A percentile compares a stretch with the other conserved stretches of the same genome.
Evolutionary conservation across 2,329 filamentous ascomycete genomes (phyloP).

Genomic region (Stachybotrys echinatus): DNA sequence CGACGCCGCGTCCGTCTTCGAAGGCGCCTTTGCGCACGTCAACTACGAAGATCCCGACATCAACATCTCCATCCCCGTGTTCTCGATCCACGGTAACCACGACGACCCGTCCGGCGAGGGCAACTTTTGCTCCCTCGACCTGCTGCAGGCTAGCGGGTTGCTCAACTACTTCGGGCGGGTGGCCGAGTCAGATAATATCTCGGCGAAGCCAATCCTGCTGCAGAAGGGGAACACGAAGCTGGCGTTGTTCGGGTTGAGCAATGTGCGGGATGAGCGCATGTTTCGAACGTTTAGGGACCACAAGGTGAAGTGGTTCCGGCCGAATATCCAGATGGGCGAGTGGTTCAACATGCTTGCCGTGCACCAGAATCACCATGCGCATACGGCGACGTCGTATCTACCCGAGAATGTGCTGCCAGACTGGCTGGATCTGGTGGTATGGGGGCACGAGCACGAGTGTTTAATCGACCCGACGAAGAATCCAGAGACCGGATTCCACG

Average conservation of each 20-base stretch:
- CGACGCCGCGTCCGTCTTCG: slow-evolving; percentile 87
- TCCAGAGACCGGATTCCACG: slow-evolving; percentile 82
- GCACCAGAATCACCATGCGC: slow-evolving; percentile 92
- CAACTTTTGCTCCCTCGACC: slow-evolving; percentile 82
- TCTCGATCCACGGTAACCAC: slow-evolving; percentile 97
- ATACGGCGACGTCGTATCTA: slow-evolving; percentile 88
- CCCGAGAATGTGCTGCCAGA: slow-evolving; percentile 90
- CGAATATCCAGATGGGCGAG: slow-evolving; percentile 70
- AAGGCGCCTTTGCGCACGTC: slow-evolving; percentile 84
- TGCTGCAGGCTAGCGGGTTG: slow-evolving; percentile 84
- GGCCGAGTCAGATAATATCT: slow-evolving; percentile 91
- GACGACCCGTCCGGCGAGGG: slow-evolving; percentile 97
- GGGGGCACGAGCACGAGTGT: slow-evolving; percentile 98
- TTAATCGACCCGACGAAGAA: slow-evolving; percentile 80
- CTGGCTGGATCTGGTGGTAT: slow-evolving; percentile 87
- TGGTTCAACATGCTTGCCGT: slow-evolving; percentile 97
- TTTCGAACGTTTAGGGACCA: slow-evolving; percentile 90
- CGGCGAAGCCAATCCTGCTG: slow-evolving; percentile 83
- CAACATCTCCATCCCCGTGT: slow-evolving; percentile 94
- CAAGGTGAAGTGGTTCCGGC: slow-evolving; percentile 90
- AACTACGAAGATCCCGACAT: slow-evolving; percentile 98
- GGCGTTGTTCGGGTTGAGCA: slow-evolving; percentile 89
- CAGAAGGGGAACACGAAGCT: slow-evolving; percentile 93
- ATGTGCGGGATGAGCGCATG: slow-evolving; percentile 90
- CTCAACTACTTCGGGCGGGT: slow-evolving; percentile 95